Conservation (phyloP, 208 protist genomes). For the Plasmodiophora brassicae region DNA sequence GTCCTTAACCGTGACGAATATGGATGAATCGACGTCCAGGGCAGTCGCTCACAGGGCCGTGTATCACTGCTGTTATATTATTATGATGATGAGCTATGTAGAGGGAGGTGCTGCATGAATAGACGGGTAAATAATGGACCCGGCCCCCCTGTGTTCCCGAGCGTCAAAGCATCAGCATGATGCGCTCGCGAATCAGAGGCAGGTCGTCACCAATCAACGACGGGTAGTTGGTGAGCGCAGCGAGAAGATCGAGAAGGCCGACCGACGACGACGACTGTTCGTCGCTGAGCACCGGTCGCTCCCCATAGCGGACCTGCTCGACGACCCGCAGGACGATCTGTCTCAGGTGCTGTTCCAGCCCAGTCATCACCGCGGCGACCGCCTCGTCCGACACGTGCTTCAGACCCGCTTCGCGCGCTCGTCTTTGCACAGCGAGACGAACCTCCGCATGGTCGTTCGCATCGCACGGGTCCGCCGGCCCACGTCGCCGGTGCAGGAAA, state of each 20-base stretch:
- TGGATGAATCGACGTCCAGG: no score
- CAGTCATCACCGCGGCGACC: not conserved
- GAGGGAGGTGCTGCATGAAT: no score
- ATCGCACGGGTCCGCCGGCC: not conserved
- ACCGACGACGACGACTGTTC: not conserved
- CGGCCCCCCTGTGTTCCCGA: no score
- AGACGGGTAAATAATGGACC: no score
- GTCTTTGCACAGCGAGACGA: not conserved
- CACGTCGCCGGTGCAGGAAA: no score
- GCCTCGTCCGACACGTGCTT: not conserved
- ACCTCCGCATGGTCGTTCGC: not conserved
- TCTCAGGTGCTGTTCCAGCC: not conserved
- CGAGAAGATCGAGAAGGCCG: slow-evolving; percentile 4
- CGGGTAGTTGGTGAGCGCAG: not conserved
- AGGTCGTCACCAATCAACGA: not conserved
- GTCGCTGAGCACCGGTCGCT: not conserved
- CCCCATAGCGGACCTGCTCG: slow-evolving; percentile 11
- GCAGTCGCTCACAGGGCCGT: no score
- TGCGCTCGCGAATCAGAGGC: slow-evolving; percentile 11
- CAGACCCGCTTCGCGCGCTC: not conserved
- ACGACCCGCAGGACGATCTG: not conserved
- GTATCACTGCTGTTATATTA: no score
- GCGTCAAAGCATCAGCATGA: no score
- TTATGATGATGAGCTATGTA: no score
- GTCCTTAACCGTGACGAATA: no score